A percentile compares a stretch with the other conserved stretches of the same genome.
These are phyloP conservation scores for Phyllostachys edulis DNA, from an alignment of 176 grass and related monocot genomes.

Conservation along the genomic window DNA sequence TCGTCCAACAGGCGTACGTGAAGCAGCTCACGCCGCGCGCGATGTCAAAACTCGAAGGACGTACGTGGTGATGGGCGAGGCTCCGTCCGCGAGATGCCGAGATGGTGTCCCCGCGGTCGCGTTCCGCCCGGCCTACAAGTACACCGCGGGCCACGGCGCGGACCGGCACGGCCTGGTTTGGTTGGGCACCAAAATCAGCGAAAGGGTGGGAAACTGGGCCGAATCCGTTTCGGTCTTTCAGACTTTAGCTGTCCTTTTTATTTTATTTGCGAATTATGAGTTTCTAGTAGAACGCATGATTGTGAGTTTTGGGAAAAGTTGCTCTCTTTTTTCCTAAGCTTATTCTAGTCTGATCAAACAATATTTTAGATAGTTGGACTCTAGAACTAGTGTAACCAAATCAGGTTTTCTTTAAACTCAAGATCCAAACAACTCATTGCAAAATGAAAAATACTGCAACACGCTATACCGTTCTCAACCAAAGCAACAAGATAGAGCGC, in stretches of 20 bases:
- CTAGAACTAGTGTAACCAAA: background rate
- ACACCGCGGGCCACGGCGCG: background rate
- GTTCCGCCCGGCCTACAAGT: no score
- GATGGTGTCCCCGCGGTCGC: no score
- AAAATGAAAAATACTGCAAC: background rate
- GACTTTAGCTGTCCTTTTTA: no score
- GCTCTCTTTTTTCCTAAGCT: no score
- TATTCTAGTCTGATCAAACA: background rate
- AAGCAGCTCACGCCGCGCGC: background rate
- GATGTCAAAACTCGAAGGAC: background rate
- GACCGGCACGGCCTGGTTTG: background rate
- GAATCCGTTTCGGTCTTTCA: background rate
- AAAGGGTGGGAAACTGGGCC: background rate
- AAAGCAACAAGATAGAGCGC: no score
- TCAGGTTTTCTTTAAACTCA: background rate
- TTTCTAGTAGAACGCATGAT: no score
- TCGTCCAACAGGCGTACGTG: no score
- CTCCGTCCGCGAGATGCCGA: background rate
- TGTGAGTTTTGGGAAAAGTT: no score
- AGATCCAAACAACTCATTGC: background rate
- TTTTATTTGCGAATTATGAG: no score
- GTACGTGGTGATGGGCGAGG: background rate
- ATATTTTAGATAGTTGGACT: background rate
- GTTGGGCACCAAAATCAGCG: background rate
- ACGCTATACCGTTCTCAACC: no score